Conservation (phyloP, 1,139 yeast genomes). For the Blastobotrys ciferrii region DNA sequence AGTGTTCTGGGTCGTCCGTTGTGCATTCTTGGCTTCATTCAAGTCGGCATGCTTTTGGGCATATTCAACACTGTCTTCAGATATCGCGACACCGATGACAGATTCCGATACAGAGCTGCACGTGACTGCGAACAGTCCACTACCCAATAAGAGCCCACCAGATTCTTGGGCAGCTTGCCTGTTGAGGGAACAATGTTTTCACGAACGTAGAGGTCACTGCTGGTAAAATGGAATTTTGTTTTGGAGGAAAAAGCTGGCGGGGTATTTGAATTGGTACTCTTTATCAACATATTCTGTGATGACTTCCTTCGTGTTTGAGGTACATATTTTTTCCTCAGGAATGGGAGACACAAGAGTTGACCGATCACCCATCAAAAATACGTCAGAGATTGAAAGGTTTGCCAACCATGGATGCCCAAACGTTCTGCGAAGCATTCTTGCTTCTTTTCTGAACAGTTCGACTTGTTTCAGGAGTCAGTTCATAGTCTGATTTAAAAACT, state of each 20-base stretch:
- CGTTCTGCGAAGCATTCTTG: no score
- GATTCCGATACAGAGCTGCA: constrained; percentile 75
- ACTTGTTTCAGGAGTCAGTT: no score
- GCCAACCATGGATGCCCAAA: no score
- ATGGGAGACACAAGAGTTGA: no score
- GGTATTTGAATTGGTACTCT: constrained; percentile 68
- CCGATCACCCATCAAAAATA: no score
- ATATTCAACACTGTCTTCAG: constrained; percentile 85
- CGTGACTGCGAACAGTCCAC: constrained; percentile 88
- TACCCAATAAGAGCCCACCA: constrained; percentile 98
- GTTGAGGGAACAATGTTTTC: constrained; percentile 52
- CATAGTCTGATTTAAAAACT: no score
- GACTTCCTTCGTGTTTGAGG: constrained; percentile 70
- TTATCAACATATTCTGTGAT: constrained; percentile 74
- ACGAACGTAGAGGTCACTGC: constrained; percentile 77
- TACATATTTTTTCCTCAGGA: constrained; percentile 41
- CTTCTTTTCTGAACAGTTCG: no score
- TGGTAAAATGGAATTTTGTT: constrained; percentile 91
- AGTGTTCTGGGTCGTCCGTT: no score
- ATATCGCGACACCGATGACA: constrained; percentile 92
- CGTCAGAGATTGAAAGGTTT: no score
- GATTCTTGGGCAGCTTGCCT: constrained; percentile 49
- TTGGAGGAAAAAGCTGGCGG: constrained; percentile 95
- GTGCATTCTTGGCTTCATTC: constrained; percentile 76
- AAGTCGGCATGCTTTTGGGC: constrained; percentile 77